These are phyloP conservation scores for Tulasnella sp. DNA, from an alignment of 768 basidiomycete genomes.

Conservation along the genomic window DNA sequence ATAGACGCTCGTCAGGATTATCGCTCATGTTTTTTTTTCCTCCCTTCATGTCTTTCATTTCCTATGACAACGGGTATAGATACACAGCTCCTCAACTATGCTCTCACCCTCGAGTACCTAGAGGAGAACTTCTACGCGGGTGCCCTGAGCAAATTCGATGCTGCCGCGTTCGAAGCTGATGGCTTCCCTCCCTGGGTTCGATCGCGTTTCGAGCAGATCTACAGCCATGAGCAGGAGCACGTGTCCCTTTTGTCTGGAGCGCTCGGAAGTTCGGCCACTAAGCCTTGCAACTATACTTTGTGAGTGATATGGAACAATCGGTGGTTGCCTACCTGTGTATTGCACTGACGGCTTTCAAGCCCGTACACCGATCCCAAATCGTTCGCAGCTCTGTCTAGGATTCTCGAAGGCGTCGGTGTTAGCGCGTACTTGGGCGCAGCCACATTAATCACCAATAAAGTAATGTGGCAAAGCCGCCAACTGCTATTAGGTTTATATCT, in stretches of 20 bases:
- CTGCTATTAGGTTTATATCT: no score
- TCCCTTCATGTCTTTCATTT: no score
- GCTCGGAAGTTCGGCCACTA: constrained; percentile 29
- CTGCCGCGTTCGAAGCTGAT: constrained; percentile 30
- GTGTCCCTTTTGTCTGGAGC: constrained; percentile 29
- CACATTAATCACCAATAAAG: constrained; percentile 35
- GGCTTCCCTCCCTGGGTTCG: constrained; percentile 32
- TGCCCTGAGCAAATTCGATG: constrained; percentile 35
- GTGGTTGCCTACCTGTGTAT: not conserved
- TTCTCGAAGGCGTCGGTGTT: constrained; percentile 45
- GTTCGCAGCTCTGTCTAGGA: constrained; percentile 40
- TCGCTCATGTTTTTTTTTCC: no score
- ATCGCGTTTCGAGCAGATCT: constrained; percentile 28
- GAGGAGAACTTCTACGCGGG: constrained; percentile 35
- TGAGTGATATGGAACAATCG: constrained; percentile 19
- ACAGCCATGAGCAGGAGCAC: constrained; percentile 33
- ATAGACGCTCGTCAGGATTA: no score
- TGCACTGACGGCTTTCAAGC: constrained; percentile 31
- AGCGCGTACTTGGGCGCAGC: constrained; percentile 51
- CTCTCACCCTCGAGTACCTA: constrained; percentile 38
- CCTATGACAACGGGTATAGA: no score
- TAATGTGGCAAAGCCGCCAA: constrained; percentile 19
- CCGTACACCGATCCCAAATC: constrained; percentile 35
- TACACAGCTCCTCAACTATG: no score
- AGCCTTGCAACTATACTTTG: constrained; percentile 34